Evolutionary conservation across 768 basidiomycete genomes (phyloP).

Genomic region (Lactarius tabidus): DNA sequence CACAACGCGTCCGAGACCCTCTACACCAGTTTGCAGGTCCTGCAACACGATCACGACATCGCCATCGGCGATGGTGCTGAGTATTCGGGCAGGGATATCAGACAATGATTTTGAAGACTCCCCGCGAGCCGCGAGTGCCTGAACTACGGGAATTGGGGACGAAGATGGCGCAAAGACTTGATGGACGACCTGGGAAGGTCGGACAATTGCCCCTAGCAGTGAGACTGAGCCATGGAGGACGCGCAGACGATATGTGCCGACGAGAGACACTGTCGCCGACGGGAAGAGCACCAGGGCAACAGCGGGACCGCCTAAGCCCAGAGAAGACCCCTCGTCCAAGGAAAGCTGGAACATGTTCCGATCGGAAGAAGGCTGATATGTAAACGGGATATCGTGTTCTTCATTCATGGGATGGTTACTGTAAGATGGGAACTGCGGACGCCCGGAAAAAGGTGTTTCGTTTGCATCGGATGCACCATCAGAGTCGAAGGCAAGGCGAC

Average conservation of each 20-base stretch:
- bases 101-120: constrained; percentile 11
- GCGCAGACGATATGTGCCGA: constrained; percentile 60
- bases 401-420: constrained; percentile 11
- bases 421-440: constrained; percentile 9
- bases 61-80: constrained; percentile 14
- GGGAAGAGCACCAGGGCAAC: constrained; percentile 43
- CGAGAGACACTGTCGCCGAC: constrained; percentile 56
- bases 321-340: constrained; percentile 35
- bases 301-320: constrained; percentile 32
- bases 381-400: constrained; percentile 38
- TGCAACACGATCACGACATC: constrained; percentile 53
- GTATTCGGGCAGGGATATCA: constrained; percentile 24
- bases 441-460: constrained; percentile 34
- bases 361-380: constrained; percentile 44
- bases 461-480: constrained; percentile 27
- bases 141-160: constrained; percentile 64
- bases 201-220: constrained; percentile 52
- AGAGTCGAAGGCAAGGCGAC: constrained; percentile 36
- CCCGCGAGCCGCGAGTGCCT: constrained; percentile 28
- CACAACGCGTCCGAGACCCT: constrained; percentile 62
- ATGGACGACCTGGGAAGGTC: constrained; percentile 40
- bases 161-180: constrained; percentile 72
- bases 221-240: constrained; percentile 60
- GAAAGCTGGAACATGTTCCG: constrained; percentile 47
- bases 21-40: constrained; percentile 55